Evolutionary conservation across 129 eudicot species (phyloP), one percentile per base, ranked within the genome.

Genomic region (Chrysanthemum makinoi): DNA sequence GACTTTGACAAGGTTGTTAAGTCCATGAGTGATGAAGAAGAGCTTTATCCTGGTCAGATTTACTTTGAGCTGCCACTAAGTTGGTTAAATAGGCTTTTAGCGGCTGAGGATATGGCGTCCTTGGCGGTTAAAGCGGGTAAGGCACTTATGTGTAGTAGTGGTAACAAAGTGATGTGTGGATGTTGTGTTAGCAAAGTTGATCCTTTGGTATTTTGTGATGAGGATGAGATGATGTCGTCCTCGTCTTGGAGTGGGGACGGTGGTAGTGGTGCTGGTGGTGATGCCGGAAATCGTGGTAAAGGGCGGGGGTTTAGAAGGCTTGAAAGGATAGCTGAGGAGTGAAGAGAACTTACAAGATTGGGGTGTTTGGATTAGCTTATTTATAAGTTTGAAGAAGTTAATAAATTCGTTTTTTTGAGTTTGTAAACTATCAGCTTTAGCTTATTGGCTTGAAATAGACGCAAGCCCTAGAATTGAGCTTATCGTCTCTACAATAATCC

Each of bases 71-170:
- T 83, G 35, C 91, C 88, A 17, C 33, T 18, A 15, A 61, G 62
- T 43, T 70, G 84, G 80, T 33, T 68, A 62, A 83, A 54, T 4
- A 57, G 69, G 69, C 77, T 75, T 58, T 68, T 86, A 60, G 50
- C 76, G 64, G 82, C 84, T 43, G 88, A 80, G 68, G 88, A 83
- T 16, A 86, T 86, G 82, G 88, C 80, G 10, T 73, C 80, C 2
- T 28, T 83, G 83, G 91, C 91, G 35, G 84, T 65, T 20, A 86
- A 83, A 70, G 88, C 91, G 2, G 83, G 84, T 28, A 16, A 10
- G 16, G 86, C 82, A 24, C 66, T 86, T 26, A 39, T 70, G 43
- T 35, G 39, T 17, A 15, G 11, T 46, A 13, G 66, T 48, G 24
- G 66, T 30, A 62, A 46, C 39, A 69, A 51, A 48, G 79, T 68